A percentile compares a stretch with the other conserved stretches of the same genome.
Evolutionary conservation across 208 protist genomes (phyloP).

Genomic region (Leishmania turanica): DNA sequence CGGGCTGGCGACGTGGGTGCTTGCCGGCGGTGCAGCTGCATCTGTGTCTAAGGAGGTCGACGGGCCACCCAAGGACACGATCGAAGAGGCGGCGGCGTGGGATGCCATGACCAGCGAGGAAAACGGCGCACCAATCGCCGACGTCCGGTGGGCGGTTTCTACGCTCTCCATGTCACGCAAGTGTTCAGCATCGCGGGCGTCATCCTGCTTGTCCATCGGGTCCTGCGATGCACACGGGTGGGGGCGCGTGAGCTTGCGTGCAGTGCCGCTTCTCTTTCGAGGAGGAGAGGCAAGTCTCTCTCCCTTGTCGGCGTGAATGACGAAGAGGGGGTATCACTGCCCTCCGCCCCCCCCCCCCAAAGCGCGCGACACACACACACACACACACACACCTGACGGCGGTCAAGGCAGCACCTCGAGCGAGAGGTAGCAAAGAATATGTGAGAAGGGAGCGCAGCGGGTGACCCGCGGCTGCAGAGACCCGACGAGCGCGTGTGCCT

Average conservation of each 20-base stretch:
- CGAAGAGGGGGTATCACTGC: not conserved
- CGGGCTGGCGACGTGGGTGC: slow-evolving; percentile 22
- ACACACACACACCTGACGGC: not conserved
- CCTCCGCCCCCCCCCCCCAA: no score
- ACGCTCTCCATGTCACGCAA: not conserved
- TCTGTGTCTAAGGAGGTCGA: not conserved
- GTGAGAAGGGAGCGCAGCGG: not conserved
- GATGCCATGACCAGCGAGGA: slow-evolving; percentile 1
- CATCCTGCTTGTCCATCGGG: not conserved
- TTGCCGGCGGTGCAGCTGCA: not conserved
- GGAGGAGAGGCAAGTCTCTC: not conserved
- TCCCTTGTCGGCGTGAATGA: not conserved
- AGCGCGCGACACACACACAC: no score
- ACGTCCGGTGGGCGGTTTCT: not conserved
- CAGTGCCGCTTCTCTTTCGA: not conserved
- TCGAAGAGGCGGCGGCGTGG: not conserved
- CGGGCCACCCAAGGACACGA: not conserved
- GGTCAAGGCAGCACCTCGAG: not conserved
- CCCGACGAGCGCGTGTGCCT: no score
- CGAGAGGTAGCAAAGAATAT: not conserved
- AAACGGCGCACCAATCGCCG: not conserved
- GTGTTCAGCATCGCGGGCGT: not conserved
- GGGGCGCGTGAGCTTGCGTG: not conserved
- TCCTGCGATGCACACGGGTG: not conserved
- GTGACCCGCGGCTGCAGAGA: not conserved